A percentile compares a stretch with the other conserved stretches of the same genome.
These are phyloP conservation scores for Ceratocystis colombiana DNA, from an alignment of 2,329 filamentous ascomycete genomes.

Conservation along the genomic window DNA sequence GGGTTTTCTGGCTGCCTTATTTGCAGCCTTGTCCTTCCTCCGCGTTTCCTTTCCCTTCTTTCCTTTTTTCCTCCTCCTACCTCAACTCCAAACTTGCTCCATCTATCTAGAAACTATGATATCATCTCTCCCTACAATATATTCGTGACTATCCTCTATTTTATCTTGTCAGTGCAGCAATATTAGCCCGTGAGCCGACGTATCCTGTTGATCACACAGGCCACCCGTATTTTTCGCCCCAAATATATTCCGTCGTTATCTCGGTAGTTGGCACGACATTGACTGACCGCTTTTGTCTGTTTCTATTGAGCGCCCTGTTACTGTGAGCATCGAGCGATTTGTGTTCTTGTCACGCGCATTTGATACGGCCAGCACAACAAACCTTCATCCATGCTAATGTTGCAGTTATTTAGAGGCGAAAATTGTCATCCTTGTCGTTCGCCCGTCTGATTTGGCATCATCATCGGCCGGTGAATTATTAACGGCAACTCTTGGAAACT, in stretches of 20 bases:
- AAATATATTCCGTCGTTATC: neutral
- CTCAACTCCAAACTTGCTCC: neutral
- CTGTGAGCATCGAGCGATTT: neutral
- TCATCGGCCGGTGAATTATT: too few species aligned
- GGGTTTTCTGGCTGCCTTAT: neutral
- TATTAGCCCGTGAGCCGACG: too few species aligned
- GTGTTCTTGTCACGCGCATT: neutral
- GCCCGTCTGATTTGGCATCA: neutral
- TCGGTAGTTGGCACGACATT: neutral
- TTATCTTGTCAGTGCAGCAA: neutral
- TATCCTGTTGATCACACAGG: neutral
- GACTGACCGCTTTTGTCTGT: neutral
- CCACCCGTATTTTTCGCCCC: neutral
- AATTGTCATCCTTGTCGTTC: neutral
- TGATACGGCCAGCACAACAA: neutral
- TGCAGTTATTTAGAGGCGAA: neutral
- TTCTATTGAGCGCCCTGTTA: neutral
- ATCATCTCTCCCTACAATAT: neutral
- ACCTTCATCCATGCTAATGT: neutral
- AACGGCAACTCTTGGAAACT: too few species aligned
- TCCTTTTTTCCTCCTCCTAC: constrained; percentile 29
- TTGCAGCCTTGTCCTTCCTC: neutral
- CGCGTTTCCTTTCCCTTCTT: neutral
- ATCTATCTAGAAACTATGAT: neutral
- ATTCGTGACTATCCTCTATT: neutral